Conservation (phyloP, 164 flowering plant species). For the Dillenia suffruticosa region DNA sequence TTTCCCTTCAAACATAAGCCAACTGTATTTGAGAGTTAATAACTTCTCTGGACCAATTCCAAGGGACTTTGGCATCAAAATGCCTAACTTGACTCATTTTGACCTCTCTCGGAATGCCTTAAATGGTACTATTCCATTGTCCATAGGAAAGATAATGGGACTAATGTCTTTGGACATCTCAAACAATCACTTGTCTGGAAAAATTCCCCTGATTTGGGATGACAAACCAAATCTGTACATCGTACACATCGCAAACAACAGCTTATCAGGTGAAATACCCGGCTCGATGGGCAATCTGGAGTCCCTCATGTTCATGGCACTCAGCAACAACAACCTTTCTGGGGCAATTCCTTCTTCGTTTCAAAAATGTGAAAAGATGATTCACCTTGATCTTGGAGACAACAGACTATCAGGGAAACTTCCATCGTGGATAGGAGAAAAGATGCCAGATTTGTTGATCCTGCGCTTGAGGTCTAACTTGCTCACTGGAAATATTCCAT, state of each 20-base stretch:
- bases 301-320: not conserved
- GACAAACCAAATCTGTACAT: not conserved
- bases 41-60: constrained; percentile 8
- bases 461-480: constrained; percentile 14
- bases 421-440: constrained; percentile 22
- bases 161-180: constrained; percentile 5
- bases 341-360: constrained; percentile 3
- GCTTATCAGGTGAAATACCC: constrained; percentile 19
- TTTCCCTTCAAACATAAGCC: not conserved
- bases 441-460: not conserved
- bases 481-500: constrained; percentile 7
- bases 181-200: constrained; percentile 6
- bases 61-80: not conserved
- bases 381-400: constrained; percentile 11
- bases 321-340: constrained; percentile 9
- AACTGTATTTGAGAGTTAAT: not conserved
- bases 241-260: constrained; percentile 14
- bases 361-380: not conserved
- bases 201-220: not conserved
- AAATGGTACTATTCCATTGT: constrained; percentile 9
- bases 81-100: not conserved
- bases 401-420: constrained; percentile 10
- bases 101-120: constrained; percentile 6
- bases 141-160: not conserved
- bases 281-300: constrained; percentile 12